Evolutionary conservation across 345 rosid species (phyloP), one percentile per base, ranked within the genome.

Genomic region (Rubroshorea leprosula): DNA sequence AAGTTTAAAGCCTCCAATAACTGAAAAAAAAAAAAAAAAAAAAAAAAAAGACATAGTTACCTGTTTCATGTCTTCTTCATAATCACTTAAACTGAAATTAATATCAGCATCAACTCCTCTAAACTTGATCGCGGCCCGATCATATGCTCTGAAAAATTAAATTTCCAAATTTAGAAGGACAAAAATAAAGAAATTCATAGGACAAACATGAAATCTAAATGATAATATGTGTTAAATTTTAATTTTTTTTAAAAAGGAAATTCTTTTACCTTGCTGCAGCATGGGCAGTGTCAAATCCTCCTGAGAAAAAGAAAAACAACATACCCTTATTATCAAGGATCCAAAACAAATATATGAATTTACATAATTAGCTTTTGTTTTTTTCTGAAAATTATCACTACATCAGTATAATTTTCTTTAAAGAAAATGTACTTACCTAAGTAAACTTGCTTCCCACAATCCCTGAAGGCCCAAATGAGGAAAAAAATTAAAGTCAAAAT

Each of bases 271-370:
- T 86, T 60, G 99, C 99, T 71, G 99, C 99, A 55, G 96, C 89
- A 80, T 83, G 97, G 69, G 99, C 96, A 10, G 99, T 89, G 88
- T 93, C 99, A 69, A 93, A 93, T 76, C 99, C 99, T 77, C 99
- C 99, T 93, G 41, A 3, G 11, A 35, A 35, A 35, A 35, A 35
- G 1, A 46, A 51, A 39, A 49, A 23, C 19, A 64, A 43, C 54
- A 35, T 62, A 4, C 9, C 27, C 64, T 62, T 57, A 61, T 51
- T 55, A 45, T 51, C 43, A 29, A 27, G 9, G 15, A 53, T 23
- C 53, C n/a, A 43, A 0, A 23, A 16, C 21, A 50, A 59, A 35
- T 51, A 9, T 15, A n/a, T 20, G 6, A 45, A 13, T 14, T n/a
- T n/a, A n/a, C n/a, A n/a, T n/a, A n/a, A n/a, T n/a, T n/a, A n/a